Evolutionary conservation across 805 yeast genomes (phyloP).

Genomic region (Metschnikowia lochheadii): DNA sequence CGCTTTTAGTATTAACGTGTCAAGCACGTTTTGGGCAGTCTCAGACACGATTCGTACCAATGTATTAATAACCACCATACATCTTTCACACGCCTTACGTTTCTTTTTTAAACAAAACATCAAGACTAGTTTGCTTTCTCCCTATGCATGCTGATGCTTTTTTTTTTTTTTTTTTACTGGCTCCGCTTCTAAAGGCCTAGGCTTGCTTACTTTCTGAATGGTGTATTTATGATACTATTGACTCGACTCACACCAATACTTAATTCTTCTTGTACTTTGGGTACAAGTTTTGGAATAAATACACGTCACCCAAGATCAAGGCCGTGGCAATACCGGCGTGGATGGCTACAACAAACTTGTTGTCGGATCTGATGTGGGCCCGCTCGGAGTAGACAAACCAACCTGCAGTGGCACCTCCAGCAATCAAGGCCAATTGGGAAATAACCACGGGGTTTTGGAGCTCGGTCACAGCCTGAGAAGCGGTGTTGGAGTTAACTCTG

Average conservation of each 20-base stretch:
- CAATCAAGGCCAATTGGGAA: slow-evolving; percentile 47
- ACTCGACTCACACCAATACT: background rate
- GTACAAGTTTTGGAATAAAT: slow-evolving; percentile 50
- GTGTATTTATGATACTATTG: background rate
- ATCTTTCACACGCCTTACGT: too few relatives aligned
- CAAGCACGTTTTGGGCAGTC: too few relatives aligned
- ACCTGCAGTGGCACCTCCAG: slow-evolving; percentile 46
- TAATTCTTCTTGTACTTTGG: slow-evolving; percentile 46
- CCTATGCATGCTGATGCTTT: too few relatives aligned
- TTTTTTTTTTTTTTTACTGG: too few relatives aligned
- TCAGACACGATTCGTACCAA: too few relatives aligned
- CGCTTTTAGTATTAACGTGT: too few relatives aligned
- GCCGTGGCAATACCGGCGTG: slow-evolving; percentile 54
- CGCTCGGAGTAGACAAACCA: slow-evolving; percentile 50
- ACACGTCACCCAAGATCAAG: slow-evolving; percentile 51
- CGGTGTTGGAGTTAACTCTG: slow-evolving; percentile 12
- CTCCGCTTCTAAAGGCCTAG: too few relatives aligned
- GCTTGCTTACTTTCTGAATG: background rate
- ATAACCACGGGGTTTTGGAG: slow-evolving; percentile 61
- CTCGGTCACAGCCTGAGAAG: slow-evolving; percentile 30
- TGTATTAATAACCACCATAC: too few relatives aligned
- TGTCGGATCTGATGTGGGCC: slow-evolving; percentile 40
- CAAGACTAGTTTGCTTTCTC: too few relatives aligned
- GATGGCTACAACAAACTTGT: slow-evolving; percentile 39
- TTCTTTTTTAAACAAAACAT: too few relatives aligned